Conservation (phyloP, 345 rosid species). For the Viola odorata region DNA sequence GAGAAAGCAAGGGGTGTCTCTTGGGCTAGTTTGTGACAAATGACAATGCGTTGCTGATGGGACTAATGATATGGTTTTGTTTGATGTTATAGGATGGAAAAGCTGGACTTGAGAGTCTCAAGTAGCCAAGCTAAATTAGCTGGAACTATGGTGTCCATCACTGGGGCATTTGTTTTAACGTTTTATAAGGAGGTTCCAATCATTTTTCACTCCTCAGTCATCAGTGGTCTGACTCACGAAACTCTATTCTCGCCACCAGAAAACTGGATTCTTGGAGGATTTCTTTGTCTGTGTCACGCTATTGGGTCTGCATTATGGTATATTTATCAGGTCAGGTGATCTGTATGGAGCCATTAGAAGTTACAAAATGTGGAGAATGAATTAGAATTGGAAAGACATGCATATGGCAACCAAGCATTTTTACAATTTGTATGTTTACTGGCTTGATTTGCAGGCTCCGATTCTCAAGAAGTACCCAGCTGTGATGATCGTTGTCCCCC, state of each 20-base stretch:
- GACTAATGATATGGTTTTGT: too few relatives aligned
- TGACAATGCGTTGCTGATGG: too few relatives aligned
- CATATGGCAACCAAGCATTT: too few relatives aligned
- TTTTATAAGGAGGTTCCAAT: conserved; percentile 18
- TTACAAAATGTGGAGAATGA: too few relatives aligned
- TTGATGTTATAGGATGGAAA: conserved; percentile 21
- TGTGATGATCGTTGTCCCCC: conserved; percentile 1
- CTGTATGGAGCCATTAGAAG: too few relatives aligned
- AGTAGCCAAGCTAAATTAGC: conserved; percentile 18
- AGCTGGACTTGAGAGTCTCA: conserved; percentile 6
- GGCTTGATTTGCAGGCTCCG: conserved; percentile 14
- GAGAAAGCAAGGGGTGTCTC: too few relatives aligned
- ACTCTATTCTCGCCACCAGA: neutral
- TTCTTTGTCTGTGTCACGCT: conserved; percentile 8
- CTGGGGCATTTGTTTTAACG: conserved; percentile 18
- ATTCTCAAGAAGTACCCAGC: conserved; percentile 11
- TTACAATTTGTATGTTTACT: too few relatives aligned
- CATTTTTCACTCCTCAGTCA: neutral
- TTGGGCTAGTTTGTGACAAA: too few relatives aligned
- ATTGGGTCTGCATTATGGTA: conserved; percentile 8
- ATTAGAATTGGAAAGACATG: too few relatives aligned
- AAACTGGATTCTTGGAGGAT: conserved; percentile 16
- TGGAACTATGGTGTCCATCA: conserved; percentile 16
- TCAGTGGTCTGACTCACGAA: neutral
- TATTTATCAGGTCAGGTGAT: conserved; percentile 19